Conservation (phyloP, 2,329 filamentous ascomycete genomes). For the Pseudogymnoascus sp. region DNA sequence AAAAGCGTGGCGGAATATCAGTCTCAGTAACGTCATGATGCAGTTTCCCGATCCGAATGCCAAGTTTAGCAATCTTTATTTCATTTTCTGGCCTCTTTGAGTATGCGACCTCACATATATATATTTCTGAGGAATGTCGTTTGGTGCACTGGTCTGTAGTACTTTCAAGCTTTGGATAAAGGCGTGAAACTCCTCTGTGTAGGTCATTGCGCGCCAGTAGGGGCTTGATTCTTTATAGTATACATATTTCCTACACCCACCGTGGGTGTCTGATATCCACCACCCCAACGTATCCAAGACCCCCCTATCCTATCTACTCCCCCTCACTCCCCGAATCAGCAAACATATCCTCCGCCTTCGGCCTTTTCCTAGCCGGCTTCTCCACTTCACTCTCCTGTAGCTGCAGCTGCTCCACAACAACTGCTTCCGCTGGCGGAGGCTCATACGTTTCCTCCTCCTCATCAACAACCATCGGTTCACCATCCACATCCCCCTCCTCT, state of each 20-base stretch:
- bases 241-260: neutral
- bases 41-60: neutral
- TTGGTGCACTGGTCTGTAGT: neutral
- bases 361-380: slow-evolving; percentile 47
- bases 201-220: neutral
- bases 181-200: neutral
- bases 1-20: neutral
- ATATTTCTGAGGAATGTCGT: neutral
- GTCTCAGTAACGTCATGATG: neutral
- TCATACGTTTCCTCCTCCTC: slow-evolving; percentile 38
- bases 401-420: neutral
- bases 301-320: neutral
- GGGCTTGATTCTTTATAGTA: neutral
- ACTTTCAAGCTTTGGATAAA: neutral
- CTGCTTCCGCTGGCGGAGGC: slow-evolving; percentile 17
- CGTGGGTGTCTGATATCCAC: neutral
- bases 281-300: neutral
- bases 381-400: neutral
- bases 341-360: slow-evolving; percentile 82
- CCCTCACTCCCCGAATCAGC: slow-evolving; percentile 58
- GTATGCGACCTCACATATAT: neutral
- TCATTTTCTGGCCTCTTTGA: neutral
- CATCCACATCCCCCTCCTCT: slow-evolving; percentile 35
- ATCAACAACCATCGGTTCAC: slow-evolving; percentile 39
- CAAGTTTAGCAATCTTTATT: no score